Percentiles rank a stretch among this genome's conserved stretches.
Conservation (phyloP, 768 basidiomycete genomes). For the Suillus subalutaceus region DNA sequence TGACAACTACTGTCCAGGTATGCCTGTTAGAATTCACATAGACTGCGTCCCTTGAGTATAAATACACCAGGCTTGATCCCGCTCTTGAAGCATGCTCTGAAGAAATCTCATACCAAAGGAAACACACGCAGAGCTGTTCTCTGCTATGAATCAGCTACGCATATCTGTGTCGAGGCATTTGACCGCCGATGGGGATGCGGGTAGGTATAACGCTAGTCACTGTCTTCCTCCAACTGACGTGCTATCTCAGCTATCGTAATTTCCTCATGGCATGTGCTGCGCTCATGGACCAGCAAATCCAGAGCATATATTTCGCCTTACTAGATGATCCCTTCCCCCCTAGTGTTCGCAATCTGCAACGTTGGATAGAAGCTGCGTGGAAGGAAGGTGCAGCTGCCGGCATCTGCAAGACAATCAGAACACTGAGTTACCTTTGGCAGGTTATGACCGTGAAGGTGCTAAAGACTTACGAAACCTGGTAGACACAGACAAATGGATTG, state of each 20-base stretch:
- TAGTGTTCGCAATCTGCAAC: slow-evolving; percentile 73
- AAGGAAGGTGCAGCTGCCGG: slow-evolving; percentile 45
- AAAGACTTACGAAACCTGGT: slow-evolving; percentile 55
- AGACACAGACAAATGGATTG: slow-evolving; percentile 76
- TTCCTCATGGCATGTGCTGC: slow-evolving; percentile 78
- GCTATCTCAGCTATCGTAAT: slow-evolving; percentile 70
- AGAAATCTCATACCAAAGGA: slow-evolving; percentile 52
- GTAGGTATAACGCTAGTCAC: slow-evolving; percentile 37
- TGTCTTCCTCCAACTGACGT: slow-evolving; percentile 2
- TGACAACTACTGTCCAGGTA: slow-evolving; percentile 67
- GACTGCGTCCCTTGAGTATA: slow-evolving; percentile 13
- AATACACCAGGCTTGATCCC: slow-evolving; percentile 59
- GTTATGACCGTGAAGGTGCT: slow-evolving; percentile 76
- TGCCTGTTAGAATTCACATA: background rate
- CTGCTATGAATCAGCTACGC: slow-evolving; percentile 63
- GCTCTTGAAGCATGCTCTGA: slow-evolving; percentile 58
- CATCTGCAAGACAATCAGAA: background rate
- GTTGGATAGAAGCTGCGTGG: slow-evolving; percentile 86
- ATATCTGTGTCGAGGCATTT: slow-evolving; percentile 59
- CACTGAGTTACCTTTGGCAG: slow-evolving; percentile 33
- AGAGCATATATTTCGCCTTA: slow-evolving; percentile 63
- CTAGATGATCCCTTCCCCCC: slow-evolving; percentile 63
- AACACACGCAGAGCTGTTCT: slow-evolving; percentile 58
- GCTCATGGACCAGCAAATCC: slow-evolving; percentile 66
- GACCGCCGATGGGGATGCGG: slow-evolving; percentile 78